Base-by-base conservation (phyloP, 2,329 filamentous ascomycete species). In the Penicillium brasilianum region DNA sequence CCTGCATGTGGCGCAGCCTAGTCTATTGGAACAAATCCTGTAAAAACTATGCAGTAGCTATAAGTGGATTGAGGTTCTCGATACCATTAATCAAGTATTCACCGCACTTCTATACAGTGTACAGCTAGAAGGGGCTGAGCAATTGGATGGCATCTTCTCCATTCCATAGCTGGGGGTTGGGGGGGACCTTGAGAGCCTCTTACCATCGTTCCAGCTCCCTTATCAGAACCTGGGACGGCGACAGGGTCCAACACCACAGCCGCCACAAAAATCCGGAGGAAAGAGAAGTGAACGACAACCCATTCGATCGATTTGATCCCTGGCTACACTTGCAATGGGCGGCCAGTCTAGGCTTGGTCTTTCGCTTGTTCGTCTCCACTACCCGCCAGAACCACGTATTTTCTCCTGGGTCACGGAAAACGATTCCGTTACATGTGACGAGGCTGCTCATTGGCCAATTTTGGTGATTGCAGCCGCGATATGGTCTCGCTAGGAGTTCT, bases 281-380 rank as follows among this genome's bases (percentile, higher is more conserved):
- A 43, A 14, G 18, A 43, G 9, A n/a, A 34, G 20, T n/a, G 9
- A 55, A 20, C 34, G 25, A n/a, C 32, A 20, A 39, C 25, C 39
- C 39, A 16, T 48, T 18, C 36, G 50, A 48, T 25, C 50, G 16
- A 34, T 13, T 32, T n/a, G 30, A 52, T 51, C 54, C 30, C 44
- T 34, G 53, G 46, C n/a, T 41, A 18, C 14, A 20, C 14, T 34
- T 10, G 18, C n/a, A 22, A 16, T 25, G 25, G n/a, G 18, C 48
- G 46, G 46, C 48, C 48, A 55, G 50, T 53, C 60, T 36, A 63
- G 44, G 55, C 48, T 52, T 34, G 52, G 61, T 41, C 59, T 54
- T 28, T 61, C 30, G 20, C 25, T 39, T 22, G 16, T 20, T 13
- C 48, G n/a, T 44, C 20, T 22, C 50, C 55, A 30, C 16, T 14